Evolutionary conservation across 2,329 filamentous ascomycete species (phyloP), one percentile per base, ranked within the genome.

Genomic region (Xylariaceae sp.): DNA sequence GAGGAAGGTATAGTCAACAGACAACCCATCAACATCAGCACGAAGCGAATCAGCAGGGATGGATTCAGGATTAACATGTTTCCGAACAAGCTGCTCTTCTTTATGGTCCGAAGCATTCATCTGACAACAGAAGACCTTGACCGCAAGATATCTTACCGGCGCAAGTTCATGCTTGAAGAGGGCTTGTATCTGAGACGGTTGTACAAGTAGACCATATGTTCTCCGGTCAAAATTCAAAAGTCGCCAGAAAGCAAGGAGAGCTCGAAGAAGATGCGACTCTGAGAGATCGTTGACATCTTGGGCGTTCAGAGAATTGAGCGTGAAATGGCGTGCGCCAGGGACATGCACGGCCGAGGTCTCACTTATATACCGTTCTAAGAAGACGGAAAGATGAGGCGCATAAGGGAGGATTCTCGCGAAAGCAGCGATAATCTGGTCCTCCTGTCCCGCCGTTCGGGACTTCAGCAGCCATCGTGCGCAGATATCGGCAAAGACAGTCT

Each of bases 381-480:
- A 90, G 61, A 86, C 82, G 56, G 87, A 85, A 49, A 97, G 79
- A 71, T 93, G 85, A 54, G 91, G 89, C 65, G 89, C 89, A 78
- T 94, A 87, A 15, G 91, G 90, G 67, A 97, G 73, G 63, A 96
- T 81, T 69, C 89, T 83, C 61, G 89, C 88, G 76, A 96, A 89
- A 37, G 89, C 88, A 58, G 87, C 82, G 64, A 93, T 81, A 55
- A 88, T 74, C 57, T 68, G 73, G 67, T 73, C 74, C 66, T 74
- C 73, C 66, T 68, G 72, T 57, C 64, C 66, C 64, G 73, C 69
- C 48, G 71, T 73, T 34, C 73, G 73, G 34, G 76, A 67, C 71
- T 77, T 73, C 68, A 80, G 78, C 50, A 88, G 78, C 91, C 91
- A 96, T 77, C 88, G 81, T 62, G 91, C 88, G 74, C 88, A 90